Evolutionary conservation across 1,284 basidiomycete species (phyloP), one percentile per base, ranked within the genome.

Genomic region (Cryptococcus jaspeensis): DNA sequence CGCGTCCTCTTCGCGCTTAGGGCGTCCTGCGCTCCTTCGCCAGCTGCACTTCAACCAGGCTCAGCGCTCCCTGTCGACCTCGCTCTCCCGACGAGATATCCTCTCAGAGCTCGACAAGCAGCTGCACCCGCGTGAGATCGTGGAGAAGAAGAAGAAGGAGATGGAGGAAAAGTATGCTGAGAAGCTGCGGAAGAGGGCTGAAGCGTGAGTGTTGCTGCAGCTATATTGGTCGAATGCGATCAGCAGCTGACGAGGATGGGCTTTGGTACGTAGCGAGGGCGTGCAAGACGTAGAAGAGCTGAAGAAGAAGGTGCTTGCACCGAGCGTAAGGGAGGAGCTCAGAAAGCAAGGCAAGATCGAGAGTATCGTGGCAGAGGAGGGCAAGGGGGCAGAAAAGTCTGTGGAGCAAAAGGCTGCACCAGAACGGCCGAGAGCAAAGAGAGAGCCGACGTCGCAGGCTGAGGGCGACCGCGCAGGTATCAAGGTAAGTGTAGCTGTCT

Each of bases 91-190:
- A 16, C 18, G 41, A 9, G 65, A 74, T 56, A 36, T 71, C n/a
- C 43, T 70, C 22, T 52, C 60, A 16, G 65, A 73, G 37, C 55
- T 73, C 22, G 67, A 71, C 44, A 67, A 73, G 51, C 59, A 64
- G 48, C 53, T 76, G 7, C 69, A 73, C 28, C 69, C 75, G 3
- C 63, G 76, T n/a, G 75, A 75, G 53, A 52, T 71, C 13, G 69
- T 79, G 47, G 78, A 77, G 59, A 51, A 60, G 36, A 74, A 75
- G 57, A 60, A 67, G 23, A 72, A 70, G 50, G 69, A 63, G 48
- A 72, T 73, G 46, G 76, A 78, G 58, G 72, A 61, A 8, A 78
- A 77, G 64, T 79, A 79, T 59, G 72, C 68, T 1, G 70, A 74
- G 32, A 76, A 76, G 61, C 62, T 79, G 38, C 75, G 72, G 60